Evolutionary conservation across 2,329 filamentous ascomycete species (phyloP).

Genomic region (Ascomycota sp.): DNA sequence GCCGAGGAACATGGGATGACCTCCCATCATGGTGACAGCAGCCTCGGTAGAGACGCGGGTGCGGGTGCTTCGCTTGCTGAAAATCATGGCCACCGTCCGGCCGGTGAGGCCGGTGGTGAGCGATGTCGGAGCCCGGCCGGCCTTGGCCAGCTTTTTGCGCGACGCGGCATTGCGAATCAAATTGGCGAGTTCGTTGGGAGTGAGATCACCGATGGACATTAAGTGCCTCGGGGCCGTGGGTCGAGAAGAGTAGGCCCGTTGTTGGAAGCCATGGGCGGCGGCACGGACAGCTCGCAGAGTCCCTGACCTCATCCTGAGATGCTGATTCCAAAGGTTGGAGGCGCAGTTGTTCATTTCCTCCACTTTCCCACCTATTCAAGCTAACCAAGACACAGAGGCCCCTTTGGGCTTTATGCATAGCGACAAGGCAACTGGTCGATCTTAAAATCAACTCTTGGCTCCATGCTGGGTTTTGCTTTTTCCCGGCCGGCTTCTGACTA

Average conservation of each 20-base stretch:
- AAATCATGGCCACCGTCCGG: slow-evolving; percentile 81
- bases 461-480: too few relatives aligned
- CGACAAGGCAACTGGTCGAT: too few relatives aligned
- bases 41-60: slow-evolving; percentile 87
- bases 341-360: too few relatives aligned
- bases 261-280: slow-evolving; percentile 15
- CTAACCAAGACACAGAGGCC: too few relatives aligned
- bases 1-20: slow-evolving; percentile 87
- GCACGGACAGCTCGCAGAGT: slow-evolving; percentile 6
- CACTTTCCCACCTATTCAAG: too few relatives aligned
- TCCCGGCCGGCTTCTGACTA: too few relatives aligned
- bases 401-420: too few relatives aligned
- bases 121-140: slow-evolving; percentile 27
- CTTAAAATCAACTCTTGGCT: too few relatives aligned
- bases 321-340: too few relatives aligned
- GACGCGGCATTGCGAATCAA: slow-evolving; percentile 63
- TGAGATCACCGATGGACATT: slow-evolving; percentile 74
- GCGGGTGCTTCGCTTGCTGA: slow-evolving; percentile 84
- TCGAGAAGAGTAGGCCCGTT: slow-evolving; percentile 20
- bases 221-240: slow-evolving; percentile 48
- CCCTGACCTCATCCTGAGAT: too few relatives aligned
- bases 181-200: slow-evolving; percentile 52
- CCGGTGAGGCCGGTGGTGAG: slow-evolving; percentile 43
- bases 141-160: slow-evolving; percentile 59
- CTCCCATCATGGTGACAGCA: slow-evolving; percentile 69